These are phyloP conservation scores for Tulasnella sp. DNA, from an alignment of 768 basidiomycete genomes.

Conservation along the genomic window DNA sequence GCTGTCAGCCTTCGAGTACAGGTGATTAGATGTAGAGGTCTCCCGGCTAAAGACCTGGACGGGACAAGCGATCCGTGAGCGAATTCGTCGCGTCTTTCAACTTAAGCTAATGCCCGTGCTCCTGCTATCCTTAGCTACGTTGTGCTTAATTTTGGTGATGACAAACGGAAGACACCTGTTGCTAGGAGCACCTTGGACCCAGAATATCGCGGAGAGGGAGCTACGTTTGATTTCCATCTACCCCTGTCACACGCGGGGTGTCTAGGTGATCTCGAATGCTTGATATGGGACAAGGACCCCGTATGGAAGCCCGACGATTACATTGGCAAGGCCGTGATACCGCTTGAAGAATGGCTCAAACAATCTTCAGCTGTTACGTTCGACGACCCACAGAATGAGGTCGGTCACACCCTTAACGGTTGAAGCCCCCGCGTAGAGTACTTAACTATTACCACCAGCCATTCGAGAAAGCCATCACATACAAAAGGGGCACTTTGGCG, in stretches of 20 bases:
- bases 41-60: slow-evolving; percentile 65
- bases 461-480: too few species aligned
- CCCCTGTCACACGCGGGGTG: too few species aligned
- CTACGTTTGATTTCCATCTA: slow-evolving; percentile 92
- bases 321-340: slow-evolving; percentile 81
- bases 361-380: slow-evolving; percentile 51
- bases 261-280: slow-evolving; percentile 67
- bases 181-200: slow-evolving; percentile 74
- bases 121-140: slow-evolving; percentile 60
- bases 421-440: too few species aligned
- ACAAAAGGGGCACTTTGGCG: too few species aligned
- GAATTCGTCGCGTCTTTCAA: not conserved
- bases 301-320: too few species aligned
- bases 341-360: slow-evolving; percentile 82
- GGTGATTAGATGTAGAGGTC: slow-evolving; percentile 63
- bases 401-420: too few species aligned
- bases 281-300: too few species aligned
- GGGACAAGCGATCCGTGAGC: slow-evolving; percentile 72
- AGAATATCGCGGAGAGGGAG: slow-evolving; percentile 62
- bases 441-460: too few species aligned
- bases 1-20: slow-evolving; percentile 69
- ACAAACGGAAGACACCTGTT: too few species aligned
- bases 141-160: slow-evolving; percentile 59
- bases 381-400: slow-evolving; percentile 67
- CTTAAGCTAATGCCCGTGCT: not conserved